Percentiles rank a stretch among this genome's conserved stretches.
Conservation (phyloP, 2,329 filamentous ascomycete species). For the Fusarium penzigii region DNA sequence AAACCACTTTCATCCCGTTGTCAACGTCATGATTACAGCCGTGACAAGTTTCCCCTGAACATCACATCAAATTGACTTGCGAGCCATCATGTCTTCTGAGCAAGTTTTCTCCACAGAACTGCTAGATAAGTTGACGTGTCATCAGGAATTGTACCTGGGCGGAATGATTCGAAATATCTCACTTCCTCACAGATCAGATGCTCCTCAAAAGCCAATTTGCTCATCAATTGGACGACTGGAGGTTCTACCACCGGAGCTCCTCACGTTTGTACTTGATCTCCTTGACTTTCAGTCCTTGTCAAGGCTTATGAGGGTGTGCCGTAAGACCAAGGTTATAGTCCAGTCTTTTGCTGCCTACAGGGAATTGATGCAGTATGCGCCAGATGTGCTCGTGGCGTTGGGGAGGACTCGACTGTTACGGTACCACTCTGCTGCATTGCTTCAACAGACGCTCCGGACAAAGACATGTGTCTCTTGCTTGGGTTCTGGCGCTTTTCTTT, state of each 20-base stretch:
- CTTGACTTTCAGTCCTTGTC: constrained; percentile 26
- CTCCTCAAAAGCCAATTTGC: neutral
- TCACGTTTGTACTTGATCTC: constrained; percentile 17
- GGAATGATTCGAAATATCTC: constrained; percentile 1
- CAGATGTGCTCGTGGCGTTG: constrained; percentile 17
- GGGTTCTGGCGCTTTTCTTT: constrained; percentile 29
- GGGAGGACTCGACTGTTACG: constrained; percentile 14
- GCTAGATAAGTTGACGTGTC: neutral
- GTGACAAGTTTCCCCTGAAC: no score
- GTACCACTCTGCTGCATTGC: constrained; percentile 13
- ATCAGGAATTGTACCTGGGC: neutral
- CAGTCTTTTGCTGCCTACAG: constrained; percentile 35
- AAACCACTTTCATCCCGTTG: no score
- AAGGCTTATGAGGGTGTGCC: constrained; percentile 24
- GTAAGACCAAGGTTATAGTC: constrained; percentile 19
- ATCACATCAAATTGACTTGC: no score
- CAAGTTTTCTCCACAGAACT: neutral
- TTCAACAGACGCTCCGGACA: constrained; percentile 22
- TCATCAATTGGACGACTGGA: constrained; percentile 25
- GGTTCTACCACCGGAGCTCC: constrained; percentile 20
- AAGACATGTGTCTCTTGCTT: constrained; percentile 26
- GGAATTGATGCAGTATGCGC: constrained; percentile 41
- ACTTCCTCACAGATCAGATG: neutral
- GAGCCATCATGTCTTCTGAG: neutral
- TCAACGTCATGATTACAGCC: no score